Evolutionary conservation across 1,284 basidiomycete genomes (phyloP).

Genomic region (Cryptococcus hybrid): DNA sequence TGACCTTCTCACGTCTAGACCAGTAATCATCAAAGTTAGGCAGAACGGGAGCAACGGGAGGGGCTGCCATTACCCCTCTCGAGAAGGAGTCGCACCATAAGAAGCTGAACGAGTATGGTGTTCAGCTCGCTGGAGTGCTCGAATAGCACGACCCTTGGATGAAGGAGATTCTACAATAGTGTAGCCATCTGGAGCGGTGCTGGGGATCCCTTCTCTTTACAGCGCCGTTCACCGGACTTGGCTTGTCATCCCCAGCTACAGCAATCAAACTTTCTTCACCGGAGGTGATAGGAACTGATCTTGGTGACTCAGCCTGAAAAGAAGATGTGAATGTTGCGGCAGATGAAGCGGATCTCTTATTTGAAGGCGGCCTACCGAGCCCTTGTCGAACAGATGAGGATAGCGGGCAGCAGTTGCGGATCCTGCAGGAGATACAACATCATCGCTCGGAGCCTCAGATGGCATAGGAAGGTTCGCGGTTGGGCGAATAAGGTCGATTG

Average conservation of each 20-base stretch:
- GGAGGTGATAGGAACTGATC: background rate
- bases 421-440: background rate
- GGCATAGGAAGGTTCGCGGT: background rate
- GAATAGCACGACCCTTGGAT: constrained; percentile 25
- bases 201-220: background rate
- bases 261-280: background rate
- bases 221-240: background rate
- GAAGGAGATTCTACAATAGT: constrained; percentile 29
- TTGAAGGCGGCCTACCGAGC: background rate
- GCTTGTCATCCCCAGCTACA: background rate
- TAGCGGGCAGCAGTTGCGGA: background rate
- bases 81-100: no score
- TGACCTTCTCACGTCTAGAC: constrained; percentile 1
- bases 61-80: background rate
- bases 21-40: constrained; percentile 45
- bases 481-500: constrained; percentile 1
- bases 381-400: background rate
- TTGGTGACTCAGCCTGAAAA: no score
- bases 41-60: constrained; percentile 47
- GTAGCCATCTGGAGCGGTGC: background rate
- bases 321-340: background rate
- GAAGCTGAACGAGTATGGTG: background rate
- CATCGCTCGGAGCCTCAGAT: background rate
- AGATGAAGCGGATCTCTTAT: background rate
- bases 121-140: constrained; percentile 17